These are phyloP conservation scores for Pythium sp. DNA, from an alignment of 352 stramenopile genomes.

Conservation along the genomic window DNA sequence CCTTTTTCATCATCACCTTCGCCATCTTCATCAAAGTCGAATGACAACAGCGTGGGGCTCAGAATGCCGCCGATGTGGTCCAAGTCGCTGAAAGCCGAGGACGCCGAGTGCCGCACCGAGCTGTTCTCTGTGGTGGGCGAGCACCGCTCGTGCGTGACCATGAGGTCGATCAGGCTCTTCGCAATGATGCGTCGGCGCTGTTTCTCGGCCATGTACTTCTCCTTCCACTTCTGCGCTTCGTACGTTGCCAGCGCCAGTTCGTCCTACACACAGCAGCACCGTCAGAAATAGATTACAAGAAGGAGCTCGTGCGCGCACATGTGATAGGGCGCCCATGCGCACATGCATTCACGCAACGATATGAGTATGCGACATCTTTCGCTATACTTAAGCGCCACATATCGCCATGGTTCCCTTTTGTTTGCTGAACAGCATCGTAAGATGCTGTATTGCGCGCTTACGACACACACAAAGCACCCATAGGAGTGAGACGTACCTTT, in stretches of 20 bases:
- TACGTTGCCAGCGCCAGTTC: conserved; percentile 61
- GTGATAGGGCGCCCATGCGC: background rate
- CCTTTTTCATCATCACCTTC: conserved; percentile 10
- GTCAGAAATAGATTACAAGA: conserved; percentile 10
- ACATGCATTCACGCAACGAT: background rate
- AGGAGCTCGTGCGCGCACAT: background rate
- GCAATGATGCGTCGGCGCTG: conserved; percentile 60
- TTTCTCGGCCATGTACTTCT: conserved; percentile 78
- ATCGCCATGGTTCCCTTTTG: background rate
- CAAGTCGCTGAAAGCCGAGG: conserved; percentile 41
- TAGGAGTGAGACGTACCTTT: conserved; percentile 23
- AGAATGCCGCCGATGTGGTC: conserved; percentile 65
- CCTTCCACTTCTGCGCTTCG: conserved; percentile 73
- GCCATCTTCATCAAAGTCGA: conserved; percentile 66
- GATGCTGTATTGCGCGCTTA: background rate
- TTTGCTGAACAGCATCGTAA: background rate
- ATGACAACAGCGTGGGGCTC: conserved; percentile 81
- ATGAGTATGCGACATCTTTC: background rate
- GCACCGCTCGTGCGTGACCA: conserved; percentile 36
- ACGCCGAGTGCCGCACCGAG: conserved; percentile 25
- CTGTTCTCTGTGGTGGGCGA: conserved; percentile 19
- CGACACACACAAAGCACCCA: background rate
- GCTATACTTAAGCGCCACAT: background rate
- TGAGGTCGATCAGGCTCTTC: conserved; percentile 63
- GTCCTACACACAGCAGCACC: conserved; percentile 29